Conservation (phyloP, 2,329 filamentous ascomycete species). For the Aspergillus ochraceoroseus region DNA sequence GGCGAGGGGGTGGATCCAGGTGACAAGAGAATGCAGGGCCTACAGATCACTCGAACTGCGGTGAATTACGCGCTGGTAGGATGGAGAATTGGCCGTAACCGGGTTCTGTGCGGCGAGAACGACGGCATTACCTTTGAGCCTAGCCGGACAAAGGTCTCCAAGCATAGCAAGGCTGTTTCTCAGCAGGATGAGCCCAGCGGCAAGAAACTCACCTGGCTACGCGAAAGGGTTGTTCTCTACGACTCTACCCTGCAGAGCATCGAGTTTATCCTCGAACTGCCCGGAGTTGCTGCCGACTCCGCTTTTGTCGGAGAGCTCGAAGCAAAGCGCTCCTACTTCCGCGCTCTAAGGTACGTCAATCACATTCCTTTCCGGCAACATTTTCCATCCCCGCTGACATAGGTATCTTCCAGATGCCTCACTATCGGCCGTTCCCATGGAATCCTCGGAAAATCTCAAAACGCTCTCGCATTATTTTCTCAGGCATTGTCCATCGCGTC, state of each 20-base stretch:
- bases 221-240: conserved; percentile 84
- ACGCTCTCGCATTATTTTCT: conserved; percentile 79
- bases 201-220: conserved; percentile 70
- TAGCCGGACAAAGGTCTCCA: conserved; percentile 47
- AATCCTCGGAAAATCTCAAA: conserved; percentile 64
- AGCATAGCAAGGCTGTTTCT: conserved; percentile 49
- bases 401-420: conserved; percentile 56
- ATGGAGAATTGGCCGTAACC: conserved; percentile 90
- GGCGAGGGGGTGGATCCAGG: conserved; percentile 78
- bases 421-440: conserved; percentile 81
- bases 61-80: conserved; percentile 92
- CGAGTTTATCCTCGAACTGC: conserved; percentile 81
- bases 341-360: conserved; percentile 68
- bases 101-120: conserved; percentile 74
- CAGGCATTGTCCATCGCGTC: conserved; percentile 62
- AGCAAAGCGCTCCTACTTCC: conserved; percentile 75
- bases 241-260: conserved; percentile 87
- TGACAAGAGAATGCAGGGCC: conserved; percentile 80
- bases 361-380: neutral
- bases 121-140: conserved; percentile 64
- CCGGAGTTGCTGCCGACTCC: conserved; percentile 80
- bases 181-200: conserved; percentile 63
- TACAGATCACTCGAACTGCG: conserved; percentile 87
- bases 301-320: conserved; percentile 72
- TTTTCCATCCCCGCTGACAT: conserved; percentile 12